Evolutionary conservation across 352 stramenopile genomes (phyloP), one percentile per base, ranked within the genome.

Genomic region (Globisporangium camurandrum): DNA sequence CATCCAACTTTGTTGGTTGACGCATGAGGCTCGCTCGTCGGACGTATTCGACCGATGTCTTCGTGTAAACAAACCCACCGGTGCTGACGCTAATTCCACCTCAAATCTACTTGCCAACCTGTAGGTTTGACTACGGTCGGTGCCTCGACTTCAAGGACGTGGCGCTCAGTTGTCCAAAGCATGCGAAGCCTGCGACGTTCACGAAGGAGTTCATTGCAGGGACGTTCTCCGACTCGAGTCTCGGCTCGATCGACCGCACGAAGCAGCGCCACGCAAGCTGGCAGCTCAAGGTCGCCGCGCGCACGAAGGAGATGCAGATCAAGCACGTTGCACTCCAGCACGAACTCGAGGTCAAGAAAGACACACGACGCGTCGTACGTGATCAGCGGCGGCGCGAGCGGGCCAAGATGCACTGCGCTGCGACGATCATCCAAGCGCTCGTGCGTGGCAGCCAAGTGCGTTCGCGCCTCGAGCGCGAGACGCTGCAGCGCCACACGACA

Each of bases 251-350:
- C 22, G 75, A 83, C 43, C 83, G 79, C 39, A 79, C 54, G 42
- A 73, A 75, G 42, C 45, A 59, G 26, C 67, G 75, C 2, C 63
- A 66, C 20, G 66, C 81, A 56, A 51, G 46, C 38, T 86, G 75
- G 75, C 54, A 84, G 41, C 57, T 59, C 26, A 84, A 84, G 48
- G 66, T 81, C 41, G 63, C 57, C 26, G 53, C 67, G 48, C 69
- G 71, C 37, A 83, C 69, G 10, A 64, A 63, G 43, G 71, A 70
- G 28, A 86, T 86, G 75, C 70, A 75, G 31, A 66, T 76, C 51
- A 82, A 81, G 57, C 75, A 81, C 50, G 63, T 67, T 7, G 69
- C 80, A 56, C 59, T 86, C 37, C 75, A 86, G 56, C 59, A 74
- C 20, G 66, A 69, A 12, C 55, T 82, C 19, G 60, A 78, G 37